Conservation (phyloP, 495 filamentous ascomycete genomes). For the Lophiotrema nucula region DNA sequence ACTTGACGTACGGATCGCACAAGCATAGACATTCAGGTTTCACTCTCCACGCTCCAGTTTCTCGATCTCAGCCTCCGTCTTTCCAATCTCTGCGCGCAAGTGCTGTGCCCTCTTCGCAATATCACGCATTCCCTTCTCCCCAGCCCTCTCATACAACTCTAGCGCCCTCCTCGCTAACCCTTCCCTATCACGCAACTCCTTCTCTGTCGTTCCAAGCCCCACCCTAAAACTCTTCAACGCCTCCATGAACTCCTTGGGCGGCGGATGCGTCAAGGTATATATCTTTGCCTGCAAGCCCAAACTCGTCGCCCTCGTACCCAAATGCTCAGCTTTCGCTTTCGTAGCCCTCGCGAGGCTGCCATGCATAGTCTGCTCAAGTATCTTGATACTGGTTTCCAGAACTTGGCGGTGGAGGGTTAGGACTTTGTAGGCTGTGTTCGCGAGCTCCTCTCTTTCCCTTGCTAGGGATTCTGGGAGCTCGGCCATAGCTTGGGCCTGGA, state of each 20-base stretch:
- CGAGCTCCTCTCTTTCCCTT: slow-evolving; percentile 10
- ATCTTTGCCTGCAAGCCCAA: slow-evolving; percentile 49
- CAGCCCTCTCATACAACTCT: slow-evolving; percentile 35
- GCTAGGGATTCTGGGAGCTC: slow-evolving; percentile 10
- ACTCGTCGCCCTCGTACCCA: slow-evolving; percentile 59
- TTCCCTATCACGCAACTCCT: slow-evolving; percentile 25
- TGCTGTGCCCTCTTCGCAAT: slow-evolving; percentile 35
- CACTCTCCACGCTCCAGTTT: slow-evolving; percentile 26
- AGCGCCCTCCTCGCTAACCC: slow-evolving; percentile 32
- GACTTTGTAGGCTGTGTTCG: slow-evolving; percentile 27
- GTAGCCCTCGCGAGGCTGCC: slow-evolving; percentile 59
- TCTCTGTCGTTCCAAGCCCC: slow-evolving; percentile 44
- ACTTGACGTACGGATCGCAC: neutral
- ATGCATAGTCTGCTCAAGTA: slow-evolving; percentile 62
- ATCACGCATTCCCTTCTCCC: slow-evolving; percentile 37
- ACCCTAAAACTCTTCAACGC: slow-evolving; percentile 58
- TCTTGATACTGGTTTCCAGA: slow-evolving; percentile 35
- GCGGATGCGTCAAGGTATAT: slow-evolving; percentile 24
- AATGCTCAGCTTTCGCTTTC: slow-evolving; percentile 55
- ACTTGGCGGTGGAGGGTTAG: slow-evolving; percentile 31
- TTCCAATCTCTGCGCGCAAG: slow-evolving; percentile 36
- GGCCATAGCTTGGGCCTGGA: slow-evolving; percentile 4
- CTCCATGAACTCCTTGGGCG: slow-evolving; percentile 47
- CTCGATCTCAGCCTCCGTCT: slow-evolving; percentile 37
- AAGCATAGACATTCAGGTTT: neutral